Evolutionary conservation across 2,329 filamentous ascomycete genomes (phyloP).

Genomic region (Neopestalotiopsis rosae): DNA sequence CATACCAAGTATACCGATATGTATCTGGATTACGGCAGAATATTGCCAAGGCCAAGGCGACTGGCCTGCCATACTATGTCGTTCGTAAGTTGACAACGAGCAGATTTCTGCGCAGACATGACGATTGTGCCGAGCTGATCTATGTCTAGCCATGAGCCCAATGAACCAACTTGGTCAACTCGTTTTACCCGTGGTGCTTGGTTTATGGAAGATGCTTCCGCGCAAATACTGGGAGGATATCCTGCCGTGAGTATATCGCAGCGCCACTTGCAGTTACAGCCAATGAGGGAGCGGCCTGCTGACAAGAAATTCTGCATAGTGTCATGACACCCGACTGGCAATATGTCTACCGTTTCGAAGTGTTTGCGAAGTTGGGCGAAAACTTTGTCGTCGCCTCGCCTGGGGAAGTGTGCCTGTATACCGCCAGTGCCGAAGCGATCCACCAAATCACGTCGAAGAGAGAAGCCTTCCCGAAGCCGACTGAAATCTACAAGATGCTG

Average conservation of each 20-base stretch:
- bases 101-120: not conserved
- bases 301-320: conserved; percentile 41
- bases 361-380: conserved; percentile 66
- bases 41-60: conserved; percentile 54
- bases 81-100: conserved; percentile 51
- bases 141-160: conserved; percentile 48
- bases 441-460: conserved; percentile 69
- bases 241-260: conserved; percentile 56
- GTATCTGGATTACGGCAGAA: conserved; percentile 46
- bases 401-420: conserved; percentile 55
- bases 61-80: conserved; percentile 58
- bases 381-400: conserved; percentile 70
- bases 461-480: conserved; percentile 75
- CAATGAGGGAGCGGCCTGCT: not conserved
- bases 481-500: conserved; percentile 62
- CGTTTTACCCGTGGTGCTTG: conserved; percentile 58
- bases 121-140: too few species aligned
- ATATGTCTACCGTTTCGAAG: conserved; percentile 59
- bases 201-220: conserved; percentile 61
- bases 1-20: conserved; percentile 38
- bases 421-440: conserved; percentile 69
- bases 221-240: conserved; percentile 60
- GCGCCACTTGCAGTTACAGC: not conserved
- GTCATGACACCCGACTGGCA: conserved; percentile 62
- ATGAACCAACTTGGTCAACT: conserved; percentile 62